Conservation (phyloP, 2,329 filamentous ascomycete genomes). For the Aspergillus quadricinctus region DNA sequence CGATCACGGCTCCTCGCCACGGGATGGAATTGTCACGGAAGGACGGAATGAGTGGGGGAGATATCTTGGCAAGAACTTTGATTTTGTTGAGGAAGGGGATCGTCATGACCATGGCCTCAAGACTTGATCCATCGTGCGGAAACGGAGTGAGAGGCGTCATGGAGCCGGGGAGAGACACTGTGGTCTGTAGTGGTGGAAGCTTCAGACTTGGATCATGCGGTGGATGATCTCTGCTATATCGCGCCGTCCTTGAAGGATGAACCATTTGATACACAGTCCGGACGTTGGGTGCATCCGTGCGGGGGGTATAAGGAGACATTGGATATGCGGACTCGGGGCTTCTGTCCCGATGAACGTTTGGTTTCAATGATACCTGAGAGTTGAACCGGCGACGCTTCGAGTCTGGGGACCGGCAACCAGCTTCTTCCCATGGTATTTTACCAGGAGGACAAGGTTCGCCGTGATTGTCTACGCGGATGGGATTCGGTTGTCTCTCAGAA, state of each 20-base stretch:
- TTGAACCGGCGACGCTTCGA: slow-evolving; percentile 61
- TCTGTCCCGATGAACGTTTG: slow-evolving; percentile 37
- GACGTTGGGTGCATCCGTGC: slow-evolving; percentile 27
- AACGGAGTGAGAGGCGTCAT: slow-evolving; percentile 25
- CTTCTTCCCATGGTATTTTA: slow-evolving; percentile 27
- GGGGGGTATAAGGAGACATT: slow-evolving; percentile 43
- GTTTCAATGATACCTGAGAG: slow-evolving; percentile 36
- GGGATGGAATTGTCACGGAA: slow-evolving; percentile 26
- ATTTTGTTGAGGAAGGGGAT: slow-evolving; percentile 74
- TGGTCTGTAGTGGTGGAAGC: slow-evolving; percentile 51
- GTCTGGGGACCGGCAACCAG: slow-evolving; percentile 49
- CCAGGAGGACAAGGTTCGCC: slow-evolving; percentile 20
- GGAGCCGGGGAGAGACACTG: slow-evolving; percentile 14
- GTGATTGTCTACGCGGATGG: slow-evolving; percentile 21
- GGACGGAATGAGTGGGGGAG: slow-evolving; percentile 56
- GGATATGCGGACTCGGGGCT: slow-evolving; percentile 40
- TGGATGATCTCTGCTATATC: slow-evolving; percentile 23
- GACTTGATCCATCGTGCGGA: slow-evolving; percentile 40
- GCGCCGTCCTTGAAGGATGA: slow-evolving; percentile 50
- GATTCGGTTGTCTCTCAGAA: slow-evolving; percentile 18
- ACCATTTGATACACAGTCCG: slow-evolving; percentile 47
- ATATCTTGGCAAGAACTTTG: slow-evolving; percentile 69
- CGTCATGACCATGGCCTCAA: slow-evolving; percentile 69
- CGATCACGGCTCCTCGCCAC: slow-evolving; percentile 72
- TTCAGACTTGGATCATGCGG: slow-evolving; percentile 48